phyloP scores from a whole-genome alignment of 202 grass and related monocot genomes.

The Setaria italica region DNA sequence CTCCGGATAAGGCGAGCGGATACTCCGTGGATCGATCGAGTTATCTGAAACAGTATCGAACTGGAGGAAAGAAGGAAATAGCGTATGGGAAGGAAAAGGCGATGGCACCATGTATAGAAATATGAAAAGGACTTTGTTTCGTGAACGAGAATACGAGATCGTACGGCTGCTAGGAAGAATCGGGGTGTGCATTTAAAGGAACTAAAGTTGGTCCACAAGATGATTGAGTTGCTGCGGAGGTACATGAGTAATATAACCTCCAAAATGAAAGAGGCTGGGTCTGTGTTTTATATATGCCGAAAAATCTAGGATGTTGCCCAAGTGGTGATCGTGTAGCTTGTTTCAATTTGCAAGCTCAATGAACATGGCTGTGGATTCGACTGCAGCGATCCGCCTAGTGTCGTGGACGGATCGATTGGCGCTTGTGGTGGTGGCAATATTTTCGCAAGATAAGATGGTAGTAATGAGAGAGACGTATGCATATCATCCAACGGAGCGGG shows the following conservation, averaged over 20 bases:
- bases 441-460: neutral
- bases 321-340: neutral
- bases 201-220: neutral
- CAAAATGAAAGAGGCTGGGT: too few relatives aligned
- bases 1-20: conserved; percentile 34
- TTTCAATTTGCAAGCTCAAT: neutral
- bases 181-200: neutral
- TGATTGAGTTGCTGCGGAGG: too few relatives aligned
- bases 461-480: neutral
- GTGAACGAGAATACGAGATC: neutral
- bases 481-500: neutral
- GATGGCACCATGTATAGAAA: neutral
- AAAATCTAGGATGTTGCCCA: too few relatives aligned
- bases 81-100: neutral
- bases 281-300: too few relatives aligned
- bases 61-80: neutral
- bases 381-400: too few relatives aligned
- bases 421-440: neutral
- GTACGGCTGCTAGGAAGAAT: neutral
- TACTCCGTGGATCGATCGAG: neutral
- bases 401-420: neutral
- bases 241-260: too few relatives aligned
- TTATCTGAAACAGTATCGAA: neutral
- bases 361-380: neutral
- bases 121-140: neutral